Evolutionary conservation across 2,329 filamentous ascomycete species (phyloP).

Genomic region (Aspergillus glaucus): DNA sequence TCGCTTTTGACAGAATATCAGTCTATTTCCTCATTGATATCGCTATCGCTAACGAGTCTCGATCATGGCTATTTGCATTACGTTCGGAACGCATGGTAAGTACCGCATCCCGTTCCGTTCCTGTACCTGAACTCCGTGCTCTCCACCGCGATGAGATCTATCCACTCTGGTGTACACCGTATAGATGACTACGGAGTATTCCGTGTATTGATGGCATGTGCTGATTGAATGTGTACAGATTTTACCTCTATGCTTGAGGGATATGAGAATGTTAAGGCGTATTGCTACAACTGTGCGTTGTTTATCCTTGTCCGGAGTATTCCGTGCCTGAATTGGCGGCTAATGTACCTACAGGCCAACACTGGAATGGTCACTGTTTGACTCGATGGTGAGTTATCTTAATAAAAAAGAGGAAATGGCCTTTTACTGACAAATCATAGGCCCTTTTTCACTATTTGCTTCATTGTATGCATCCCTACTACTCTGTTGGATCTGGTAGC

Average conservation of each 20-base stretch:
- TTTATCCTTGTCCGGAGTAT: constrained; percentile 1
- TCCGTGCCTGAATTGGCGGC: background rate
- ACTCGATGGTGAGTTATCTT: constrained; percentile 34
- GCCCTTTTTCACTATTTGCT: constrained; percentile 44
- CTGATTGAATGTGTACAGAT: constrained; percentile 25
- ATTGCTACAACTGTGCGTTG: constrained; percentile 40
- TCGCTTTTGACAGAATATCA: background rate
- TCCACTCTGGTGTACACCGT: too few species aligned
- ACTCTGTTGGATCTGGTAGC: background rate
- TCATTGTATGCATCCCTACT: constrained; percentile 27
- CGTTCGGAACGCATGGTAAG: constrained; percentile 38
- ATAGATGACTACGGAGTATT: background rate
- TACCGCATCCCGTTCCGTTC: constrained; percentile 6
- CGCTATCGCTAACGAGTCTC: background rate
- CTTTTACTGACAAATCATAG: constrained; percentile 15
- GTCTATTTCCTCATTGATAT: too few species aligned
- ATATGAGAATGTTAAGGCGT: constrained; percentile 41
- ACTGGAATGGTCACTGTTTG: constrained; percentile 41
- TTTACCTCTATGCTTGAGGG: constrained; percentile 40
- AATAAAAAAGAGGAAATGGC: background rate
- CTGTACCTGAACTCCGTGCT: constrained; percentile 5
- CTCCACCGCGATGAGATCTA: background rate
- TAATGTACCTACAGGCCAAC: constrained; percentile 25
- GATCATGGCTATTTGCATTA: constrained; percentile 39
- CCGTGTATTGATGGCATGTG: background rate